Conservation (phyloP, 2,329 filamentous ascomycete species). For the Trichothecium roseum region DNA sequence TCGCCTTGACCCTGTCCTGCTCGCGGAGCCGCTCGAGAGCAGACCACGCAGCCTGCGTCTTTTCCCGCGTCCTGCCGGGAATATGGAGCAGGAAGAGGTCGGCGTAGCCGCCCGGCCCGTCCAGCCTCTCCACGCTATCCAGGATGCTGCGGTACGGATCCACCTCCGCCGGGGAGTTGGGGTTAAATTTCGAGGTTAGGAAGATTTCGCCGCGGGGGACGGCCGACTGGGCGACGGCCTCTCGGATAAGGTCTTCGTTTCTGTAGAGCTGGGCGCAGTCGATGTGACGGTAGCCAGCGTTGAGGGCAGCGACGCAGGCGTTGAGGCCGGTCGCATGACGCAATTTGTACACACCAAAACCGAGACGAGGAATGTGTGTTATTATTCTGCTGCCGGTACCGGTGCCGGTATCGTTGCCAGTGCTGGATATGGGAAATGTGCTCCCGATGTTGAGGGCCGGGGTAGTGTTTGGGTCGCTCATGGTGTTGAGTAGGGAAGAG, state of each 20-base stretch:
- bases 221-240: slow-evolving; percentile 33
- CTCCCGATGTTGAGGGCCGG: neutral
- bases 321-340: slow-evolving; percentile 39
- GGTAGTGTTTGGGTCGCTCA: neutral
- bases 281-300: slow-evolving; percentile 45
- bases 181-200: slow-evolving; percentile 46
- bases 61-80: slow-evolving; percentile 40
- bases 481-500: no score
- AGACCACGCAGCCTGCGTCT: slow-evolving; percentile 53
- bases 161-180: neutral
- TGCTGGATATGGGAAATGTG: no score
- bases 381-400: no score
- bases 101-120: slow-evolving; percentile 48
- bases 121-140: slow-evolving; percentile 55
- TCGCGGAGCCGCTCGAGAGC: slow-evolving; percentile 52
- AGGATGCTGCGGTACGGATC: neutral
- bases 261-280: slow-evolving; percentile 29
- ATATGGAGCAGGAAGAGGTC: slow-evolving; percentile 64
- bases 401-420: no score
- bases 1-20: slow-evolving; percentile 50
- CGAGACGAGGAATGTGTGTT: slow-evolving; percentile 50
- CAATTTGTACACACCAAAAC: slow-evolving; percentile 61
- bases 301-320: slow-evolving; percentile 45
- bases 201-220: slow-evolving; percentile 36
- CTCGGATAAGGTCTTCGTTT: slow-evolving; percentile 34